phyloP scores from a whole-genome alignment of 2,329 filamentous ascomycete genomes.

The Trichoderma lentiforme region DNA sequence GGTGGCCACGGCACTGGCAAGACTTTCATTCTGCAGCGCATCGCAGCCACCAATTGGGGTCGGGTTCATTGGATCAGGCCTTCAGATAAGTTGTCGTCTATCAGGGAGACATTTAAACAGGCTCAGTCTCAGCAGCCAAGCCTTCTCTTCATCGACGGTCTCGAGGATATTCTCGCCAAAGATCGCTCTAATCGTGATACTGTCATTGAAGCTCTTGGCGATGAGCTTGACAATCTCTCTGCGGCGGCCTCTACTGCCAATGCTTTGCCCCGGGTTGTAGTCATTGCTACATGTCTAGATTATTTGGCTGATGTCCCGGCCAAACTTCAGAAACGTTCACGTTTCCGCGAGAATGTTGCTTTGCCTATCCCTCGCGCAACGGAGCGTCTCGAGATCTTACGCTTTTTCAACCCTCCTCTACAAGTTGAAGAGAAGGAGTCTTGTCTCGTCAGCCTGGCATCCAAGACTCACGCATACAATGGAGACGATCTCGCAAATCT shows the following conservation, averaged over 20 bases:
- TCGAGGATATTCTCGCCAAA: slow-evolving; percentile 67
- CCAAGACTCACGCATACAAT: slow-evolving; percentile 83
- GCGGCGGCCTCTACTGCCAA: slow-evolving; percentile 35
- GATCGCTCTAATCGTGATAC: slow-evolving; percentile 49
- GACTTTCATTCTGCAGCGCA: slow-evolving; percentile 64
- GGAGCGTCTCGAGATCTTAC: slow-evolving; percentile 71
- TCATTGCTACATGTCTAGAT: slow-evolving; percentile 70
- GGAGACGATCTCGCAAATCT: slow-evolving; percentile 71
- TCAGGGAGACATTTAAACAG: slow-evolving; percentile 67
- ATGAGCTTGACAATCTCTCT: slow-evolving; percentile 55
- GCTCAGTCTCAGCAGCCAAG: slow-evolving; percentile 69
- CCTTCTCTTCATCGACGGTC: slow-evolving; percentile 73
- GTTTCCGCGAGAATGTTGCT: slow-evolving; percentile 66
- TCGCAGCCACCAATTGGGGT: slow-evolving; percentile 68
- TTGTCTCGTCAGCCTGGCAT: slow-evolving; percentile 59
- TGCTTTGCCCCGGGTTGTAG: slow-evolving; percentile 57
- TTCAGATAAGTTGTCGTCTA: slow-evolving; percentile 53
- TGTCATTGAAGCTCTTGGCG: slow-evolving; percentile 49
- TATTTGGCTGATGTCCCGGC: slow-evolving; percentile 70
- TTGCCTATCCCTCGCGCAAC: slow-evolving; percentile 72
- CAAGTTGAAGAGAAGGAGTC: slow-evolving; percentile 47
- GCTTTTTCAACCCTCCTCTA: slow-evolving; percentile 51
- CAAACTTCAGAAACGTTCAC: slow-evolving; percentile 60
- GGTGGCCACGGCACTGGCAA: slow-evolving; percentile 86
- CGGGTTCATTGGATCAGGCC: slow-evolving; percentile 60